Base-by-base conservation (phyloP, 768 basidiomycete species). In the Lentinus brumalis region DNA sequence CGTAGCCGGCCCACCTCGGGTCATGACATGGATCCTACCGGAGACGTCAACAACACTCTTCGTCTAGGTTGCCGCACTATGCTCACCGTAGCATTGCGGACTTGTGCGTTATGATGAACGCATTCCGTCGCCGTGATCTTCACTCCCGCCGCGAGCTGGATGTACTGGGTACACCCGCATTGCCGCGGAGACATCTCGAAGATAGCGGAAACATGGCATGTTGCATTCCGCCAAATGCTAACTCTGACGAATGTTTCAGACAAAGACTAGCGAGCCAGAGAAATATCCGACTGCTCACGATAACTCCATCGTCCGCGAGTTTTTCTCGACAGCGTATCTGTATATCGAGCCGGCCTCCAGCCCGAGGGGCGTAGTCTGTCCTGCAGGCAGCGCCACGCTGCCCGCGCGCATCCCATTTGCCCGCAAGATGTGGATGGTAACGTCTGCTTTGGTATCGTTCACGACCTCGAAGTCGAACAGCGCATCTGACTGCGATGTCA, bases 401-500 rank as follows among this genome's bases (percentile, higher is more conserved):
- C 63, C 64, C 64, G 60, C 55, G 56, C 56, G 60, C 54, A 67
- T 53, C 71, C 70, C 29, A 26, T 71, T 74, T 26, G 69, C 70
- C 32, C 72, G 71, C 38, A 72, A 70, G 32, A 77, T 70, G 62
- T 79, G 79, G 57, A 85, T 62, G 12, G 75, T 79, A 9, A 73
- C 75, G 29, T 76, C 61, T 52, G 74, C 71, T 12, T 68, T 39
- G 14, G 78, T 81, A 68, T 84, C 78, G 73, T 85, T 86, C 40
- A 70, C 67, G 62, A 85, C 70, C 61, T 83, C 81, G 66, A 85
- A 75, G 9, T 53, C 46, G 21, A 26, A 51, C 40, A 82, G 62
- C 46, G 85, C 78, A 68, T 85, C 83, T 73, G 81, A 85, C 42
- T 82, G 77, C 31, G 74, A 61, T n/a, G 81, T 83, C 67, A 76